These are phyloP conservation scores for Akanthomyces uredinophilus DNA, from an alignment of 2,329 filamentous ascomycete genomes.

Conservation along the genomic window DNA sequence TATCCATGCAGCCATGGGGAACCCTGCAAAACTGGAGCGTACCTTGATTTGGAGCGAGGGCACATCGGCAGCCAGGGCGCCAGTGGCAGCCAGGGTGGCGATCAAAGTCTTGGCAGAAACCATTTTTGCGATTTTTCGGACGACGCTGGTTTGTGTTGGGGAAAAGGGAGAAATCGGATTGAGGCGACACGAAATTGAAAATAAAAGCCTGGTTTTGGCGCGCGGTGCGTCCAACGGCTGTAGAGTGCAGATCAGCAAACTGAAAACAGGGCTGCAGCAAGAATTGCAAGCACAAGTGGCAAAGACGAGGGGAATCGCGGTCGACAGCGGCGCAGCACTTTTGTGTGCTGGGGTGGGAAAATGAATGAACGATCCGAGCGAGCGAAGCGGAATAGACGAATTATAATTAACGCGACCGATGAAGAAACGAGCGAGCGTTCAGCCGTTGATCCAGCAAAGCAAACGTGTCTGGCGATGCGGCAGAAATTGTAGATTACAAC, in stretches of 20 bases:
- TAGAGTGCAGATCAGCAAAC: not conserved
- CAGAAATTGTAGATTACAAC: not conserved
- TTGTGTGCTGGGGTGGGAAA: not conserved
- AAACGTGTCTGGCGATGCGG: not conserved
- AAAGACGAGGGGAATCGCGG: not conserved
- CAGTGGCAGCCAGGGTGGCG: constrained; percentile 36
- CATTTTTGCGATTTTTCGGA: not conserved
- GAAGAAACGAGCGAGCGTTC: not conserved
- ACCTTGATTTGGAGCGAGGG: constrained; percentile 68
- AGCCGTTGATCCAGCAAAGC: not conserved
- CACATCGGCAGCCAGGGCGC: constrained; percentile 38
- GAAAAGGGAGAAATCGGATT: constrained; percentile 19
- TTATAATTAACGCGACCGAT: not conserved
- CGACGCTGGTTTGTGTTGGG: not conserved
- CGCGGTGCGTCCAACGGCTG: not conserved
- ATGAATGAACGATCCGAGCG: not conserved
- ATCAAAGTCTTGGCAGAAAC: constrained; percentile 24
- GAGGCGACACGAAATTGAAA: not conserved
- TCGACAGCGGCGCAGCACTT: not conserved
- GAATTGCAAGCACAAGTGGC: not conserved
- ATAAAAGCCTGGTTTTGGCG: not conserved
- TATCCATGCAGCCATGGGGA: not conserved
- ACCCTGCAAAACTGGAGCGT: constrained; percentile 17
- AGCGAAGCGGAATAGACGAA: not conserved
- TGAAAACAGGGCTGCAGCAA: not conserved